A percentile compares a stretch with the other conserved stretches of the same genome.
Evolutionary conservation across 2,329 filamentous ascomycete genomes (phyloP).

Genomic region (Penicillium digitatum): DNA sequence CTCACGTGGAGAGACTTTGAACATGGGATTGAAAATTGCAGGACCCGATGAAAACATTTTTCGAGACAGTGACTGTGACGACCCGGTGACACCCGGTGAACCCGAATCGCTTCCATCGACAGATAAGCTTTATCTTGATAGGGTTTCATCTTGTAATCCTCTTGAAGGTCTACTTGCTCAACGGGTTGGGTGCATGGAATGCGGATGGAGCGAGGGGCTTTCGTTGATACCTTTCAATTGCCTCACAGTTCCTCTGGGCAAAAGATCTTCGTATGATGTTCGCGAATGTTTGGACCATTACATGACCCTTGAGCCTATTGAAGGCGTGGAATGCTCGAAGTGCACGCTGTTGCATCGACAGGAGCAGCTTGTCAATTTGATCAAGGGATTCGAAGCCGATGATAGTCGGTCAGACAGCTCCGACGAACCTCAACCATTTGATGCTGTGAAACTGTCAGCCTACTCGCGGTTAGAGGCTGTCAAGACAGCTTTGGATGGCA

Average conservation of each 20-base stretch:
- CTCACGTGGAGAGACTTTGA: constrained; percentile 42
- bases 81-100: constrained; percentile 6
- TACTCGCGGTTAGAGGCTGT: constrained; percentile 60
- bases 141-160: constrained; percentile 59
- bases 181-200: constrained; percentile 78
- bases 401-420: constrained; percentile 19
- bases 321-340: constrained; percentile 85
- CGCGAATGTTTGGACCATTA: constrained; percentile 79
- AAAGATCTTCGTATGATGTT: constrained; percentile 63
- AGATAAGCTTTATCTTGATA: constrained; percentile 9
- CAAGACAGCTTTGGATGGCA: constrained; percentile 67
- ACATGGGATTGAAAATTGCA: constrained; percentile 41
- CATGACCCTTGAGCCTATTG: constrained; percentile 77
- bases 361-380: constrained; percentile 49
- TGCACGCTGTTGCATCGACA: constrained; percentile 70
- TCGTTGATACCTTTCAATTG: constrained; percentile 93
- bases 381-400: constrained; percentile 42
- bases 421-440: constrained; percentile 27
- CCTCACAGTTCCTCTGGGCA: constrained; percentile 76
- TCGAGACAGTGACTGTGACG: constrained; percentile 18
- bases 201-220: constrained; percentile 81
- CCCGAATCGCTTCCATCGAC: constrained; percentile 12
- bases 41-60: constrained; percentile 35
- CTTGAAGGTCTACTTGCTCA: constrained; percentile 85
- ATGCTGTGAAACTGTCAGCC: constrained; percentile 42